Percentiles rank a stretch among this genome's conserved stretches.
phyloP scores from a whole-genome alignment of 306 rosid genomes.

The Spatholobus suberectus region DNA sequence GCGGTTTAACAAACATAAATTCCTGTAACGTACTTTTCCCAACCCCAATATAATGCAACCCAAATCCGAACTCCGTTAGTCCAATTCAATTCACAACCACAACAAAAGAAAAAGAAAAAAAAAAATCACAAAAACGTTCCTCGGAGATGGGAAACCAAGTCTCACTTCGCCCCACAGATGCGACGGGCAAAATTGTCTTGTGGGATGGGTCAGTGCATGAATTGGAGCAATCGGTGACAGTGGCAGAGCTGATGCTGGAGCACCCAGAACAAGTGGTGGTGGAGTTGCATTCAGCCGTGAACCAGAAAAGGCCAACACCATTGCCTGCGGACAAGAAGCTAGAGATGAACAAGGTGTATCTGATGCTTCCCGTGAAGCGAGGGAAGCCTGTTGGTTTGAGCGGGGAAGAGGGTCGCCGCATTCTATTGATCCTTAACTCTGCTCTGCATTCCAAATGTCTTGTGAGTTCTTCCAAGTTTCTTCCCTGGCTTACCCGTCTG shows the following conservation, averaged over 20 bases:
- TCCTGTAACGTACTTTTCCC: conserved; percentile 20
- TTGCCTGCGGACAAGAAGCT: conserved; percentile 76
- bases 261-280: conserved; percentile 83
- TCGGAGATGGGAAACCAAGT: conserved; percentile 69
- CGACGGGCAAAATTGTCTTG: conserved; percentile 57
- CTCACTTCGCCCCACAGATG: conserved; percentile 38
- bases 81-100: conserved; percentile 10
- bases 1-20: conserved; percentile 71
- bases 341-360: conserved; percentile 60
- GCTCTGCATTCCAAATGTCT: conserved; percentile 47
- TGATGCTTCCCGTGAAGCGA: conserved; percentile 75
- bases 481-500: conserved; percentile 62
- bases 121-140: too few species aligned
- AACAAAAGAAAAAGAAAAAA: too few species aligned
- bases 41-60: conserved; percentile 7
- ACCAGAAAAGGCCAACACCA: conserved; percentile 59
- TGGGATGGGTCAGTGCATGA: conserved; percentile 72
- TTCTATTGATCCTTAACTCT: conserved; percentile 53
- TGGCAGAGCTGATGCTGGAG: conserved; percentile 88
- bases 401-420: conserved; percentile 54
- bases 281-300: conserved; percentile 61
- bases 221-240: conserved; percentile 57
- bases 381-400: conserved; percentile 67
- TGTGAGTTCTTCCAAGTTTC: conserved; percentile 46
- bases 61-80: background rate